Evolutionary conservation across 495 filamentous ascomycete genomes (phyloP).

Genomic region (Hypoxylon cercidicola): DNA sequence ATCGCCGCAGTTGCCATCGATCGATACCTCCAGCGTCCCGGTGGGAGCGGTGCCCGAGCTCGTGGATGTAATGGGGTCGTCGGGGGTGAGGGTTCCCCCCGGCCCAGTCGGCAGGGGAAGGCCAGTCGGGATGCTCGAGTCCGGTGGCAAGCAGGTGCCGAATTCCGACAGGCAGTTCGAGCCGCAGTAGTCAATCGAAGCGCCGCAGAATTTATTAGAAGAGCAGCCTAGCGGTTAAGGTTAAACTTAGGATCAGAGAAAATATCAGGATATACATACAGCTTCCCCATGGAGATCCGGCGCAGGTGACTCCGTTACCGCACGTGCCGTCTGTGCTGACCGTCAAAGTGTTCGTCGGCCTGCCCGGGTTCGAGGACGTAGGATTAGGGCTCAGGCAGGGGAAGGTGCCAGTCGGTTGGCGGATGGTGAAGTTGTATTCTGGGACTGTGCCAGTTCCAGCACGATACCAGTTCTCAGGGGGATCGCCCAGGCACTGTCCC

Average conservation of each 20-base stretch:
- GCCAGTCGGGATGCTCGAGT: constrained; percentile 25
- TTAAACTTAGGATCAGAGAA: constrained; percentile 18
- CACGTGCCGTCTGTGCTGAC: constrained; percentile 65
- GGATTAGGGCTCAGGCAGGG: constrained; percentile 37
- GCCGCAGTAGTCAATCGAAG: constrained; percentile 61
- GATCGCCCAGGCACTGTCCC: constrained; percentile 78
- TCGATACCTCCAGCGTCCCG: constrained; percentile 34
- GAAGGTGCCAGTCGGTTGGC: constrained; percentile 40
- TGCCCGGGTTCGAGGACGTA: constrained; percentile 21
- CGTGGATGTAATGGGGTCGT: constrained; percentile 29
- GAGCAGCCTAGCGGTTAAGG: constrained; percentile 49
- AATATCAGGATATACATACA: constrained; percentile 40
- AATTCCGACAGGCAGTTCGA: constrained; percentile 59
- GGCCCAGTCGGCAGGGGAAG: constrained; percentile 29
- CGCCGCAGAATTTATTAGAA: constrained; percentile 59
- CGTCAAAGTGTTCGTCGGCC: constrained; percentile 42
- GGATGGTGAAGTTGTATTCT: constrained; percentile 37
- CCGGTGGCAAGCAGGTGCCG: constrained; percentile 55
- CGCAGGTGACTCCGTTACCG: constrained; percentile 61
- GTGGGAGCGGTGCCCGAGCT: constrained; percentile 33
- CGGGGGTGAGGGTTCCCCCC: constrained; percentile 17
- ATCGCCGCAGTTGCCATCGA: constrained; percentile 55
- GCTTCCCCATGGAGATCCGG: constrained; percentile 54
- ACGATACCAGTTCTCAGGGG: constrained; percentile 77
- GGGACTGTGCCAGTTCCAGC: constrained; percentile 42